Base-by-base conservation (phyloP, 2,329 filamentous ascomycete species). In the Trichoderma sp. region DNA sequence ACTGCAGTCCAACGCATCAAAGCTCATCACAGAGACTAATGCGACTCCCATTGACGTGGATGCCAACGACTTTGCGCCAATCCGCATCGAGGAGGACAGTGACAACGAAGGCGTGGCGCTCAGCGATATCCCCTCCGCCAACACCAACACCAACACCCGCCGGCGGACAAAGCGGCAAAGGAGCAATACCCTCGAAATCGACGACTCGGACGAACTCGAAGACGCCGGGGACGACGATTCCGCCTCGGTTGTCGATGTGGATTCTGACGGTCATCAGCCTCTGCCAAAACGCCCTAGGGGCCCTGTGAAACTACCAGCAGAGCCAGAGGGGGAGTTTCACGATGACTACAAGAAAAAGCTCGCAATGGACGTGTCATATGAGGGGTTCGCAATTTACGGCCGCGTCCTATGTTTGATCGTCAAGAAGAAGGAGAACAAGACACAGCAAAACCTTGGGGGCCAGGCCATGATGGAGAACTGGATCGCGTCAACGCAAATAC, bases 331-430 rank as follows among this genome's bases (percentile, higher is more conserved):
- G 28, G 61, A 78, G 78, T 28, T 82, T 71, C 79, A 79, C 21
- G 80, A 80, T 11, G 90, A 92, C 71, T 92, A 97, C 78, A 97
- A 98, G 83, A 98, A 99, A 85, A 98, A 98, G 81, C 83, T 97
- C 76, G 89, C 88, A 24, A 89, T 98, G 84, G 91, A 92, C 73
- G 96, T 95, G 30, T 91, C 90, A 15, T 99, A 98, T 82, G 94
- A 98, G 78, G 95, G 96, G 9, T 98, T 98, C 82, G 93, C 92
- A 77, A 98, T 99, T 78, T 97, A 97, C 82, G 94, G 96, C 12
- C 92, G 94, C 76, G 94, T 97, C 61, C 85, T 99, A 30, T 98
- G 95, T 81, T 86, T 99, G 72, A 92, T 99, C 9, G 91, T 99
- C 78, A 91, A 90, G 81, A 93, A 92, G 79, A 90, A 92, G 73